These are phyloP conservation scores for Zasmidium cellare DNA, from an alignment of 2,329 filamentous ascomycete species.

Conservation along the genomic window DNA sequence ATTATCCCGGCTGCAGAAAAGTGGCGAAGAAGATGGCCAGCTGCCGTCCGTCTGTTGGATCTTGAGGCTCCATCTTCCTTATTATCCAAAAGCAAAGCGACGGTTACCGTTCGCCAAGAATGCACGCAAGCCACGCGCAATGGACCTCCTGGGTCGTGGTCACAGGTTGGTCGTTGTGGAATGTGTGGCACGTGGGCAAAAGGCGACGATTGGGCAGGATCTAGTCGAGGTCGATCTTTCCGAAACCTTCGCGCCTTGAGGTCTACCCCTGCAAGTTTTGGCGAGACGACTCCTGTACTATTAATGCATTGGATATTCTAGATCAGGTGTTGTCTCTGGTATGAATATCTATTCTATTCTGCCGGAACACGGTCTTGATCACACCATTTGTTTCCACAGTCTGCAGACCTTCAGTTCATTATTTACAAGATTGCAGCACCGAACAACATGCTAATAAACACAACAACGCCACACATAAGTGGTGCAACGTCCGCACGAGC, in stretches of 20 bases:
- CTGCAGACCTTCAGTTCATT: not conserved
- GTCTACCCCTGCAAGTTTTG: no score
- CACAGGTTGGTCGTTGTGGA: not conserved
- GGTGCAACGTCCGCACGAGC: conserved; percentile 50
- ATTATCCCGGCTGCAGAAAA: not conserved
- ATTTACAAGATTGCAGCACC: conserved; percentile 46
- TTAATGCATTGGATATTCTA: no score
- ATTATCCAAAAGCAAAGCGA: not conserved
- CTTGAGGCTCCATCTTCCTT: not conserved
- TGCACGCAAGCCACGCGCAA: not conserved
- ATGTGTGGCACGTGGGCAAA: not conserved
- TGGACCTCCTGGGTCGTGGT: not conserved
- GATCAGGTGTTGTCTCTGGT: no score
- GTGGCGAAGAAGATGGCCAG: not conserved
- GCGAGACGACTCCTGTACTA: no score
- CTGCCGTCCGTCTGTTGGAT: not conserved
- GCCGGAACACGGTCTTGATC: no score
- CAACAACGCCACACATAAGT: conserved; percentile 50
- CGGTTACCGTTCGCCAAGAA: not conserved
- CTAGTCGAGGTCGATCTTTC: not conserved
- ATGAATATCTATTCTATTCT: no score
- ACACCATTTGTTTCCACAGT: not conserved
- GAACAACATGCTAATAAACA: conserved; percentile 54
- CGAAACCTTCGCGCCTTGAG: not conserved
- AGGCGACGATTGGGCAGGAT: not conserved